Conservation (phyloP, 2,329 filamentous ascomycete genomes). For the Aspergillaceae sp. region DNA sequence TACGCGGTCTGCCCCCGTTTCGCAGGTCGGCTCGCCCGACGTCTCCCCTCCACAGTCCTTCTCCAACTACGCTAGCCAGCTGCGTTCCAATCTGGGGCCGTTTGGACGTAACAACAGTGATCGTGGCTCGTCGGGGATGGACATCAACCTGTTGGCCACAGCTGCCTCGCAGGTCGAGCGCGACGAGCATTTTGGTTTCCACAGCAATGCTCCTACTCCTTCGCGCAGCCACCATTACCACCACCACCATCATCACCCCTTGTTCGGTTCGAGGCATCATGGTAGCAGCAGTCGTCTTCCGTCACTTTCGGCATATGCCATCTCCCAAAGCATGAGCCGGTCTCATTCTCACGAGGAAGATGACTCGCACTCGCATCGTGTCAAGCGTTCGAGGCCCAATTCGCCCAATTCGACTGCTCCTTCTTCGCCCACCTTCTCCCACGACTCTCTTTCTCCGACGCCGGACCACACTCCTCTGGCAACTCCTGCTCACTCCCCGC, state of each 20-base stretch:
- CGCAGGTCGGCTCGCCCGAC: constrained; percentile 83
- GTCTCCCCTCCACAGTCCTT: constrained; percentile 91
- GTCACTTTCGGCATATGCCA: constrained; percentile 67
- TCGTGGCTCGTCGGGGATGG: constrained; percentile 43
- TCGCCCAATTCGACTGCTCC: constrained; percentile 93
- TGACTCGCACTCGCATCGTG: constrained; percentile 64
- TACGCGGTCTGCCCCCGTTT: constrained; percentile 79
- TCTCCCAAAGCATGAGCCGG: constrained; percentile 77
- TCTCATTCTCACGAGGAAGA: constrained; percentile 70
- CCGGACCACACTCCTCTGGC: constrained; percentile 98
- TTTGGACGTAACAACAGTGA: constrained; percentile 42
- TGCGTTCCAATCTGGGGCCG: constrained; percentile 50
- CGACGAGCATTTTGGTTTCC: constrained; percentile 42
- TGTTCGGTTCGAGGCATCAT: constrained; percentile 39
- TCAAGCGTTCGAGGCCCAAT: constrained; percentile 85
- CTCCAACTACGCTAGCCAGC: constrained; percentile 51
- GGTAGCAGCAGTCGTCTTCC: constrained; percentile 53
- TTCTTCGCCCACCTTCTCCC: constrained; percentile 91
- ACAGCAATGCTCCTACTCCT: constrained; percentile 35
- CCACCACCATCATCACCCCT: constrained; percentile 28
- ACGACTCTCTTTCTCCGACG: constrained; percentile 89
- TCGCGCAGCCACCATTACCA: background rate
- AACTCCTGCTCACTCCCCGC: constrained; percentile 89
- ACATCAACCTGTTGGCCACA: constrained; percentile 62
- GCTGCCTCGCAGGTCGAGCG: constrained; percentile 59